Evolutionary conservation across 2,329 filamentous ascomycete species (phyloP).

Genomic region (Ophiosphaerella narmari): DNA sequence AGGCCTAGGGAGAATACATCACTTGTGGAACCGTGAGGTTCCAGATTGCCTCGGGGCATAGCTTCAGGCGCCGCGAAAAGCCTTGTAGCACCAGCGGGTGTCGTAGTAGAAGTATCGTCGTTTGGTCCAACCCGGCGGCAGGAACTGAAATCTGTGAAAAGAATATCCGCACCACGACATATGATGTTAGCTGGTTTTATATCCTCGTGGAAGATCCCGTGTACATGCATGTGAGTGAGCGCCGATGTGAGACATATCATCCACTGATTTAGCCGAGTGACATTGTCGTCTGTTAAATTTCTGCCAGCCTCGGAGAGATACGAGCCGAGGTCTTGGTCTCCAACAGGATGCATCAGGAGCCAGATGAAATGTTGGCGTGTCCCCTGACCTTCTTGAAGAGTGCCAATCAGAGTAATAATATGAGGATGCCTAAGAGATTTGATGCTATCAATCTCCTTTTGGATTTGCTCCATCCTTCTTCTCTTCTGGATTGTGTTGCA

Average conservation of each 20-base stretch:
- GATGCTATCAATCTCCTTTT: background rate
- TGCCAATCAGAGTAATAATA: background rate
- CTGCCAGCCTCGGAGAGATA: background rate
- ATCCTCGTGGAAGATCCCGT: constrained; percentile 13
- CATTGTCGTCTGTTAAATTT: background rate
- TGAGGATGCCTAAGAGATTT: background rate
- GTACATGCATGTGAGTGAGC: constrained; percentile 10
- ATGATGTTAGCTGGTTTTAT: constrained; percentile 23
- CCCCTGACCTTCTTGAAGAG: background rate
- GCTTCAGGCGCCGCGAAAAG: constrained; percentile 14
- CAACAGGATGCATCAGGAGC: background rate
- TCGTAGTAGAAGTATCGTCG: constrained; percentile 7
- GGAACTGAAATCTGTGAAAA: constrained; percentile 21
- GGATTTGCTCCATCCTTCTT: background rate
- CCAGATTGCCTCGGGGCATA: background rate
- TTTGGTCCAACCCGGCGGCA: constrained; percentile 3
- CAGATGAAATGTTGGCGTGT: background rate
- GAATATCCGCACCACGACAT: constrained; percentile 5
- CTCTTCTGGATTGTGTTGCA: background rate
- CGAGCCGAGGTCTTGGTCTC: background rate
- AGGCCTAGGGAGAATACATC: constrained; percentile 20
- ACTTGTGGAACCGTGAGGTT: constrained; percentile 11
- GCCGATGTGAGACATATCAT: constrained; percentile 15
- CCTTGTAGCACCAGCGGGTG: constrained; percentile 6
- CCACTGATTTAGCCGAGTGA: constrained; percentile 4